Evolutionary conservation across 2,329 filamentous ascomycete species (phyloP), one percentile per base, ranked within the genome.

Genomic region (Diaporthe nobilis): DNA sequence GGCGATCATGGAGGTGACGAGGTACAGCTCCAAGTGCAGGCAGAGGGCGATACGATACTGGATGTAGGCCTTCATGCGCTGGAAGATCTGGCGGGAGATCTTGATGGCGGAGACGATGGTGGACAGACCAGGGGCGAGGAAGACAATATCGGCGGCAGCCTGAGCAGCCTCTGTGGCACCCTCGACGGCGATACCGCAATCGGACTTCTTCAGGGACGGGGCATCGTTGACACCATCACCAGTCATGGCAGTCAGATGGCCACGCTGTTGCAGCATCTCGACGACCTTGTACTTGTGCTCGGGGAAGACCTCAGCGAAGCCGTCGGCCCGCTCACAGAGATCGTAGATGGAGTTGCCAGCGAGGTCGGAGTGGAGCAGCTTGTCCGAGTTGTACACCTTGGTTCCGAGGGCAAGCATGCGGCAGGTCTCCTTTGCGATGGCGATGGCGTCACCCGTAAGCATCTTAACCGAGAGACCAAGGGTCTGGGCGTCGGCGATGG

Each of bases 331-430:
- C 86, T 94, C 93, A 76, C 94, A 92, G 37, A 95, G 90, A 82
- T 95, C 93, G 86, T 94, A 92, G 86, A 94, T 92, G 77, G 92
- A 92, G 77, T 92, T 91, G 79, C 93, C 93, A 76, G 91, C 89
- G 74, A 95, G 89, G 87, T 93, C 93, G 85, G 92, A 92, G 85
- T 94, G 91, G 80, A 94, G 94, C 79, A 95, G 90, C 86, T 92
- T 92, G 82, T 93, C 91, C 75, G 93, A 94, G 87, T 94, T 94
- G 88, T 95, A 95, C 79, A 95, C 93, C 88, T 94, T 94, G 83
- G 93, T 94, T 81, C 92, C 92, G 74, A 95, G 90, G 80, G 92
- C 92, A 83, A 94, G 89, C 92, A 94, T 94, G 87, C 94, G 94
- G 90, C 93, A 94, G 80, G 93, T 95, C 85, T 95, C 93, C 87